Evolutionary conservation across 805 yeast genomes (phyloP), one percentile per base, ranked within the genome.

Genomic region (Starmerella ratchasimensis): DNA sequence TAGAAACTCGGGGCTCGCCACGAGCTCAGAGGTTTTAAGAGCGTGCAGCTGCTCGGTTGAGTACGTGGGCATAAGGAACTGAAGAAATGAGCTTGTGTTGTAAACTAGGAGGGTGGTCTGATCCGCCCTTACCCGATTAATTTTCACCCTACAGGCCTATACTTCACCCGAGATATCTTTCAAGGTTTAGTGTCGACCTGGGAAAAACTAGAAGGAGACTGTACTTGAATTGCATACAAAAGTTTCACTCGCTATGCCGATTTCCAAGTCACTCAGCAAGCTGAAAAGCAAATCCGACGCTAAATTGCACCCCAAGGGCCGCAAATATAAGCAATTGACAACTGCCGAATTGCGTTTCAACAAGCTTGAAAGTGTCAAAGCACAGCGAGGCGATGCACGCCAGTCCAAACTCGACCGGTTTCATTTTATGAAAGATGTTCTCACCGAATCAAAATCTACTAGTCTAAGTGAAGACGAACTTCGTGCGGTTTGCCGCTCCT

Each of bases 331-430:
- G 58, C 82, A 79, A 55, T 62, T 88, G 36, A 76, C 76, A 39
- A 66, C 90, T 45, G 96, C 96, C n/a, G 73, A 93, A 2, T 60
- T 83, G 31, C 71, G 98, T 57, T 93, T 86, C 45, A 67, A 66
- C 34, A 81, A 80, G 55, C 59, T 88, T 36, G 69, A 65, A 26
- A 64, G 65, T 35, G 72, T 69, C 54, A 80, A 79, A 53, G 57
- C 65, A 17, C 66, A 65, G 35, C 49, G 62, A 10, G 69, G 71
- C 34, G 66, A 69, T 42, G 82, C 76, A 45, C 64, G 53, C 15
- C 57, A 56, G 28, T 47, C 44, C 28, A 36, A 54, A 43, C 42
- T 42, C 44, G 44, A 38, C 31, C 38, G 47, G 6, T 34, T 39
- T 32, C 29, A 36, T 21, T 48, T 46, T 27, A 35, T 46, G 37